Evolutionary conservation across 306 rosid genomes (phyloP), one percentile per base, ranked within the genome.

Genomic region (Argentina anserina): DNA sequence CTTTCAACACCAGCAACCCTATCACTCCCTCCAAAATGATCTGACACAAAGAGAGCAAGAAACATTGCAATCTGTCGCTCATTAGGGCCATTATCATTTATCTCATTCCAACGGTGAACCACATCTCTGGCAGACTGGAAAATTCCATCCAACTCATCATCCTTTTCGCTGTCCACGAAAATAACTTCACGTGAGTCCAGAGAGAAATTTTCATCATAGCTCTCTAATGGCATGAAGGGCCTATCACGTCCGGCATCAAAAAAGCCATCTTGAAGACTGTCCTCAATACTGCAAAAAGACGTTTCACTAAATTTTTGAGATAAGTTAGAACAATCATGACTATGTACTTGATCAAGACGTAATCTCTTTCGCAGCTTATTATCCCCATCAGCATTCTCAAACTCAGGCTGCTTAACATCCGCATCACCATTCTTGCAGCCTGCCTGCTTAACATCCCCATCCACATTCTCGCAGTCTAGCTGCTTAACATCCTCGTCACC

Each of bases 11-110:
- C 80, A 66, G 86, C 83, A 80, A 89, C 68, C 78, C 90, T 89
- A 73, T 94, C 99, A 83, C 96, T 88, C 78, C 99, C 99, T 39
- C 99, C 96, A 79, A 91, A 94, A 80, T 94, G 97, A 84, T 94
- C 96, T 6, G 99, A 94, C 66, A 94, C 99, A 86, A 94, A 91
- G 47, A 91, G 86, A 52, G 97, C 96, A 79, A 94, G 97, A 69
- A 90, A 62, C 21, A 90, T 86, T 37, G 92, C 97, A 65, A 78
- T 78, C 79, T 85, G 95, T 78, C 84, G 74, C 83, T 75, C 81
- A 76, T 87, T 86, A 73, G 80, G 75, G 63, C 70, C 80, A 74
- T 82, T 81, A 62, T 81, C 81, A 80, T 81, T 83, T 72, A 86
- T 81, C 74, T 86, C 84, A 77, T 84, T 87, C 75, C 88, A 79